Evolutionary conservation across 352 stramenopile species (phyloP), one percentile per base, ranked within the genome.

Genomic region (Pythium folliculosum): DNA sequence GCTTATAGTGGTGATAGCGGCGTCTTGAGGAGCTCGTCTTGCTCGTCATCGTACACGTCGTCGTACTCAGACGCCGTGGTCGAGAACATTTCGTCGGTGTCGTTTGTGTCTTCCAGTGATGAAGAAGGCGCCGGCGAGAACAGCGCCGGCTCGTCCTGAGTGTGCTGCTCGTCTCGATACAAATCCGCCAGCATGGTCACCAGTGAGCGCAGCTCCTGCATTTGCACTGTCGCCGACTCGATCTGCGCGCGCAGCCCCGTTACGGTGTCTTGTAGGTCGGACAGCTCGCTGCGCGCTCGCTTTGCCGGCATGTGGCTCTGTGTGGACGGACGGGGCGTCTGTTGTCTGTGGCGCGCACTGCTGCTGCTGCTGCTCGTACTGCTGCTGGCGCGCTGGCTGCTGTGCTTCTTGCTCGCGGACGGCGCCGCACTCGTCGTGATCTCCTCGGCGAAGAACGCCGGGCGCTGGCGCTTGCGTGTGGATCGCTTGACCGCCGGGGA

Each of bases 381-480:
- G 25, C 12, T 30, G 63, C 21, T 50, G 51, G 43, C 23, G n/a
- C 49, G 55, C 5, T 64, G 27, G 43, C 23, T 30, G 47, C 44
- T 63, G 23, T 55, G 64, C 32, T 61, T 65, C 25, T 51, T 44
- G 19, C 32, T 59, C 5, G 58, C 25, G 12, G 64, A 37, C 14
- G 50, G 12, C 1, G 57, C 38, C 0, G 38, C 7, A 1, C 21
- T 12, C 3, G 35, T 30, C 5, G 60, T 38, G 16, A 72, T 65
- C 35, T 72, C 60, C 17, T 68, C 59, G 17, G 66, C 54, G 53
- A 72, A 68, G 30, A 72, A 68, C 2, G 25, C 55, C 6, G 67
- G 67, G 3, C 60, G 60, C 40, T 69, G 61, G 60, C 67, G 67
- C 61, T 73, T 73, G 67, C 67, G 65, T 5, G 49, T 69, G 30